Evolutionary conservation across 495 filamentous ascomycete species (phyloP), one percentile per base, ranked within the genome.

Genomic region (Penicillium odoratum): DNA sequence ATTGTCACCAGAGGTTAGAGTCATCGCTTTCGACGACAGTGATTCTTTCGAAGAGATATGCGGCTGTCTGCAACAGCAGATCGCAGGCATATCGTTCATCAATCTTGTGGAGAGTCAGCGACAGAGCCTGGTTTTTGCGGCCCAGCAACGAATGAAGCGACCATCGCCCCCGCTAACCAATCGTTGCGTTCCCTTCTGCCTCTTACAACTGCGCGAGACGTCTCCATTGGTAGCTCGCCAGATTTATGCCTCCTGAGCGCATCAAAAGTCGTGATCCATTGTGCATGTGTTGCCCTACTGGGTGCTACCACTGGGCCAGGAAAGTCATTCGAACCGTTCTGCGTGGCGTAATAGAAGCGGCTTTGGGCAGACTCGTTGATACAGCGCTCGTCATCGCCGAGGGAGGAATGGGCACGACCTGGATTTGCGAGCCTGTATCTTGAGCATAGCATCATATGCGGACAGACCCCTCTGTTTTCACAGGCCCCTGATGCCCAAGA

Each of bases 251-350:
- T 21, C 21, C 21, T 46, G 3, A 15, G 26, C 48, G 48, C 48
- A 21, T 51, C 30, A n/a, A 40, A 40, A 40, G 5, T 40, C 36
- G 13, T 15, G 11, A 40, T 40, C 36, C 10, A 40, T 6, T n/a
- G 10, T 40, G 10, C 13, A 48, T 28, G 30, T 30, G 21, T 30
- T 30, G 21, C 6, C n/a, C 26, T 26, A 21, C 45, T 30, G 26
- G 25, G 26, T 48, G 21, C 45, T 30, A 30, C 45, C 11, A 30
- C 18, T 48, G 26, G 31, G 57, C 30, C 10, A 51, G 38, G 18
- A 18, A 51, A 16, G 21, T 51, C 48, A 51, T 51, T 38, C 15
- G 29, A 51, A 36, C 48, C 30, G 7, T 51, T 38, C 21, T 51
- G 15, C 33, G 33, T 51, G 48, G 48, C 16, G 48, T 51, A 51